A percentile compares a stretch with the other conserved stretches of the same genome.
phyloP scores from a whole-genome alignment of 2,329 filamentous ascomycete genomes.

The Cladophialophora psammophila region DNA sequence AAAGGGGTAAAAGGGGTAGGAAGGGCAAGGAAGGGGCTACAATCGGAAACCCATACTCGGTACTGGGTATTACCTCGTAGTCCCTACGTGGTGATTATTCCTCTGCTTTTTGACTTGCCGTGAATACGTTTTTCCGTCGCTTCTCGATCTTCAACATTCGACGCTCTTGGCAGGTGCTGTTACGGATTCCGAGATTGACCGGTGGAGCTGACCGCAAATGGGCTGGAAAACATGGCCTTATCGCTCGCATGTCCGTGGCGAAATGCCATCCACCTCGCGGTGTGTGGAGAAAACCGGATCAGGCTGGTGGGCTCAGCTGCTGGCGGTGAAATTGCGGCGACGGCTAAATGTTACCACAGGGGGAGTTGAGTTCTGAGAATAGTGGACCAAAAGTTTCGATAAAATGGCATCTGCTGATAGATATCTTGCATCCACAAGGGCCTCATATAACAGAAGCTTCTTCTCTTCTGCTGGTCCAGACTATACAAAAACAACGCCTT shows the following conservation, averaged over 20 bases:
- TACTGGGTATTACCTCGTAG: too few relatives aligned
- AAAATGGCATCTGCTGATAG: conserved; percentile 19
- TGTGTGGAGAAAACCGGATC: conserved; percentile 14
- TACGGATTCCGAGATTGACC: not conserved
- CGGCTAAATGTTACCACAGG: conserved; percentile 27
- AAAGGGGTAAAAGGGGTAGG: not conserved
- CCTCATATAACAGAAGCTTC: conserved; percentile 13
- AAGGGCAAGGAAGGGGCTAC: too few relatives aligned
- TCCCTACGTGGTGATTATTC: not conserved
- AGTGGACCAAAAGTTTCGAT: not conserved
- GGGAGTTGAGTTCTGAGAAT: conserved; percentile 5
- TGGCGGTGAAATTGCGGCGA: conserved; percentile 16
- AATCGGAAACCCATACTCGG: too few relatives aligned
- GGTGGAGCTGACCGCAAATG: not conserved
- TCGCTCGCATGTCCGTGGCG: conserved; percentile 1
- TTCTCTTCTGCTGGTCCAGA: conserved; percentile 3
- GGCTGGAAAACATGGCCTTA: conserved; percentile 2
- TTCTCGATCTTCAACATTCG: not conserved
- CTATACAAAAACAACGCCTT: conserved; percentile 1
- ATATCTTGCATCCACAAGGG: conserved; percentile 16
- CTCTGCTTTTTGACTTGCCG: not conserved
- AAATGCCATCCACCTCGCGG: not conserved
- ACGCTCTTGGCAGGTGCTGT: not conserved
- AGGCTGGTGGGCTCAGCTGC: conserved; percentile 3
- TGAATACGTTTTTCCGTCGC: conserved; percentile 13